A percentile compares a stretch with the other conserved stretches of the same genome.
Evolutionary conservation across 768 basidiomycete genomes (phyloP).

Genomic region (Pleurotus sapidus): DNA sequence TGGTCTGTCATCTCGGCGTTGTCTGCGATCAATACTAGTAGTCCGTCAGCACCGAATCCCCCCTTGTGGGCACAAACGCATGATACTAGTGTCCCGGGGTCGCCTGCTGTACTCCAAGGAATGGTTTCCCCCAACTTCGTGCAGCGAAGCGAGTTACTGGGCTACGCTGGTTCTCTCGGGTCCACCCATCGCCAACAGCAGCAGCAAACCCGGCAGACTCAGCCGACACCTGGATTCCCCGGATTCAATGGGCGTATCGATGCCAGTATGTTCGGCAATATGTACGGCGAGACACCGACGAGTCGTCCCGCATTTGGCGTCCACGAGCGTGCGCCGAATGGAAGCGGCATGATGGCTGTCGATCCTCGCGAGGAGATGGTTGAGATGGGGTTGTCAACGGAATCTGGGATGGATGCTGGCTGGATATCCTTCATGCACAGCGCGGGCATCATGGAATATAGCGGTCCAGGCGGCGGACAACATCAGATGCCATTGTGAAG

Average conservation of each 20-base stretch:
- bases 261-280: background rate
- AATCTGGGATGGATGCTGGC: slow-evolving; percentile 43
- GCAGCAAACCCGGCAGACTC: background rate
- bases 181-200: slow-evolving; percentile 1
- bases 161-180: background rate
- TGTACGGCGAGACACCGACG: background rate
- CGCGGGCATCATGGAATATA: slow-evolving; percentile 42
- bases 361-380: slow-evolving; percentile 20
- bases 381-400: slow-evolving; percentile 41
- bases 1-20: background rate
- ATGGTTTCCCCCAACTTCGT: background rate
- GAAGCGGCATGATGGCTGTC: background rate
- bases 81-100: background rate
- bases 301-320: background rate
- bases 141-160: background rate
- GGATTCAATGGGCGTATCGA: background rate
- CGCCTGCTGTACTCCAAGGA: background rate
- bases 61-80: background rate
- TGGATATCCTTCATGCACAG: slow-evolving; percentile 51
- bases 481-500: slow-evolving; percentile 1
- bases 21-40: background rate
- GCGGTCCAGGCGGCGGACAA: background rate
- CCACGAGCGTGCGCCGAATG: background rate
- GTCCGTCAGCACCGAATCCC: background rate
- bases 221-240: background rate